phyloP scores from a whole-genome alignment of 225 moss, liverwort and hornwort species.

The Straminergon stramineum region DNA sequence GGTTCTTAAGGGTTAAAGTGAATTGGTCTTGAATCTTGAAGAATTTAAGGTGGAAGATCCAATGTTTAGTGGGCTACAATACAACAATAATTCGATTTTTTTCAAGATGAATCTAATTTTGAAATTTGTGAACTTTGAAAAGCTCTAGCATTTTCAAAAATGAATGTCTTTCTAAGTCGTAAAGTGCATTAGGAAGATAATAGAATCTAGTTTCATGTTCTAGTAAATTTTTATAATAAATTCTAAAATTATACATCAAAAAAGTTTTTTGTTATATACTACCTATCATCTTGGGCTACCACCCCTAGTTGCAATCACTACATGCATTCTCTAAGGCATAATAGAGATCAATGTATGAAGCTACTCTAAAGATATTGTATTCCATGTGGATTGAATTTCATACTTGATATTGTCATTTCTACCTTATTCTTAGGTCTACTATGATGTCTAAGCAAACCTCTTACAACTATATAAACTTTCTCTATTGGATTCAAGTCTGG shows the following conservation, averaged over 20 bases:
- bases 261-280: background rate
- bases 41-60: background rate
- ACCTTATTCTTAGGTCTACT: background rate
- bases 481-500: background rate
- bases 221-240: background rate
- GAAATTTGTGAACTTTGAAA: background rate
- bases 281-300: background rate
- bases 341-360: too few species aligned
- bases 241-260: background rate
- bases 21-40: background rate
- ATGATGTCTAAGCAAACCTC: background rate
- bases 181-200: background rate
- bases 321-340: background rate
- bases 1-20: rapidly evolving
- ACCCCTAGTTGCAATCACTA: background rate
- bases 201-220: background rate
- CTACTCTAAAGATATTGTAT: background rate
- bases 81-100: background rate
- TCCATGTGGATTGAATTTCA: background rate
- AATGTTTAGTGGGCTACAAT: rapidly evolving
- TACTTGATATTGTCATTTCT: background rate
- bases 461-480: background rate
- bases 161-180: rapidly evolving
- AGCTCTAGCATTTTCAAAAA: background rate
- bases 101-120: background rate